phyloP scores from a whole-genome alignment of 2,329 filamentous ascomycete genomes.

The Hypoxylon sp. region DNA sequence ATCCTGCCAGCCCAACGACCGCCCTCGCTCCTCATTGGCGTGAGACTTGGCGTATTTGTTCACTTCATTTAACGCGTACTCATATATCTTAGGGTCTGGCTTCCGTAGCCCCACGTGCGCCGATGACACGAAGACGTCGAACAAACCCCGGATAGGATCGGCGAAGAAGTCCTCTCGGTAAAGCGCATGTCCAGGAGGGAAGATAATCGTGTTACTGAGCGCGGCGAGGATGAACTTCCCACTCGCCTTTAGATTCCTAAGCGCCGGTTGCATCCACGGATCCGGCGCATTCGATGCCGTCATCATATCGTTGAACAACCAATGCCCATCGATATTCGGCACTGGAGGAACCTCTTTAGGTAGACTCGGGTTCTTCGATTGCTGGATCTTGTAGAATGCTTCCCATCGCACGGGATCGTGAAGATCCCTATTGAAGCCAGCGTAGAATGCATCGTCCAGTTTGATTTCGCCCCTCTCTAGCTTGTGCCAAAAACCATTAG shows the following conservation, averaged over 20 bases:
- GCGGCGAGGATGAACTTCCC: slow-evolving; percentile 82
- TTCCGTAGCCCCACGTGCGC: slow-evolving; percentile 91
- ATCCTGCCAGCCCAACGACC: slow-evolving; percentile 61
- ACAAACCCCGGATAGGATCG: slow-evolving; percentile 74
- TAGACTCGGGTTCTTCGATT: slow-evolving; percentile 59
- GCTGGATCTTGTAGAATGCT: slow-evolving; percentile 69
- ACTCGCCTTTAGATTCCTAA: slow-evolving; percentile 76
- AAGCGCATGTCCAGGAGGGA: slow-evolving; percentile 80
- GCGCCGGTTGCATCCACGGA: slow-evolving; percentile 88
- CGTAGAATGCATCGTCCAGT: slow-evolving; percentile 82
- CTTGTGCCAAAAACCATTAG: slow-evolving; percentile 87
- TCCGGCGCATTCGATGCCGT: slow-evolving; percentile 76
- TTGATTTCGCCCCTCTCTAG: slow-evolving; percentile 87
- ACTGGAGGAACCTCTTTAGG: slow-evolving; percentile 68
- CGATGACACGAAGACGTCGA: slow-evolving; percentile 90
- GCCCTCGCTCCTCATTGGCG: slow-evolving; percentile 58
- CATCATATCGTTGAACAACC: slow-evolving; percentile 96
- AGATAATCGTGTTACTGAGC: slow-evolving; percentile 90
- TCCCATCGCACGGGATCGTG: slow-evolving; percentile 77
- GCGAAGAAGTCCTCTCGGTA: slow-evolving; percentile 65
- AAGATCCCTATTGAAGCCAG: slow-evolving; percentile 81
- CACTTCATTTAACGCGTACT: slow-evolving; percentile 77
- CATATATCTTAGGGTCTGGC: slow-evolving; percentile 86
- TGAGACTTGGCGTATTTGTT: slow-evolving; percentile 73
- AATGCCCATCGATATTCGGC: slow-evolving; percentile 81